These are phyloP conservation scores for Ceratocystis diversiconidia DNA, from an alignment of 2,329 filamentous ascomycete genomes.

Conservation along the genomic window DNA sequence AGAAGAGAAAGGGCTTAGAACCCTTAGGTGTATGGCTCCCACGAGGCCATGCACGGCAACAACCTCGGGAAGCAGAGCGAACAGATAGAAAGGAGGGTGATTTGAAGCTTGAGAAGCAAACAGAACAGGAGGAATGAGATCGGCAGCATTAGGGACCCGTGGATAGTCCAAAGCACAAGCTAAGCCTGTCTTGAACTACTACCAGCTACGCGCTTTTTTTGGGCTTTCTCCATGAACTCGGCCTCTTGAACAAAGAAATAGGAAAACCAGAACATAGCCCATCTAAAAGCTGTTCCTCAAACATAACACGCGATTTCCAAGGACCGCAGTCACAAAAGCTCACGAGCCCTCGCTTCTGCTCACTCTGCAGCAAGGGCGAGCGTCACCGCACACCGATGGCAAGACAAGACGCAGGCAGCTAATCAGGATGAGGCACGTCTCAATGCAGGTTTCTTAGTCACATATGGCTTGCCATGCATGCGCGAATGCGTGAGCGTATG, in stretches of 20 bases:
- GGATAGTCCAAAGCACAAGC: neutral
- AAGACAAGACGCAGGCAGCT: neutral
- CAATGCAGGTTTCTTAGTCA: neutral
- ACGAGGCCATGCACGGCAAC: slow-evolving; percentile 18
- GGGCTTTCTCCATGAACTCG: neutral
- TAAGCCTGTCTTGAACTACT: neutral
- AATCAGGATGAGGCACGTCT: neutral
- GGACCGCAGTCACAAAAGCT: neutral
- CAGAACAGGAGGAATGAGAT: neutral
- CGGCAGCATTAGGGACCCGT: neutral
- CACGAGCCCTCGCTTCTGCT: neutral
- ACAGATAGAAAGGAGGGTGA: neutral
- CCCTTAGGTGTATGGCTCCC: slow-evolving; percentile 34
- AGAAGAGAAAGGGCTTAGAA: slow-evolving; percentile 32
- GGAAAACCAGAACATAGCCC: too few species aligned
- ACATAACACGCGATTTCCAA: neutral
- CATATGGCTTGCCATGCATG: neutral
- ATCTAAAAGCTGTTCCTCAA: neutral
- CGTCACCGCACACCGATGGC: neutral
- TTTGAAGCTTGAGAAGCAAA: neutral
- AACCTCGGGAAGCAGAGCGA: neutral
- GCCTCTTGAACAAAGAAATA: neutral
- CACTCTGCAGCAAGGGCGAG: neutral
- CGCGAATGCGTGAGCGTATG: neutral
- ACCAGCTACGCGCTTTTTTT: neutral